Conservation (phyloP, 768 basidiomycete genomes). For the Russula ochroleuca region DNA sequence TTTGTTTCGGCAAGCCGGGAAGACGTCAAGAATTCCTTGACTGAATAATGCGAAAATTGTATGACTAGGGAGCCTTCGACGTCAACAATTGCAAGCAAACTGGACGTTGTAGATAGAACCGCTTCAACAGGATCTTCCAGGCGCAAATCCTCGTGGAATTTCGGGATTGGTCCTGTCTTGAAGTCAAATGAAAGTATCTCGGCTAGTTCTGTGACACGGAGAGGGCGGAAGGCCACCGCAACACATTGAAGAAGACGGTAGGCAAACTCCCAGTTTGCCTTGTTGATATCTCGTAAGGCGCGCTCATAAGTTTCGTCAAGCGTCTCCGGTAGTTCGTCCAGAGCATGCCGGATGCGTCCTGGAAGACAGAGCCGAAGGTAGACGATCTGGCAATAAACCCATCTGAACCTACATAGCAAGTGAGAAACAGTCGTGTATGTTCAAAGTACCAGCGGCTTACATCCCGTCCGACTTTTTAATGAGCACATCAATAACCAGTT, state of each 20-base stretch:
- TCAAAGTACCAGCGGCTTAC: background rate
- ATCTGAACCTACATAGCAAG: background rate
- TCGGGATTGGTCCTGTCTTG: background rate
- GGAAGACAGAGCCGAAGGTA: conserved; percentile 1
- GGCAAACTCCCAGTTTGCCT: background rate
- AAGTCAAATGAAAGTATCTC: conserved; percentile 4
- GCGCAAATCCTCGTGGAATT: background rate
- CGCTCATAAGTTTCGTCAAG: conserved; percentile 3
- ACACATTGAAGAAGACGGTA: conserved; percentile 5
- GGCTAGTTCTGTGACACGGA: background rate
- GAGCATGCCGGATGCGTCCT: background rate
- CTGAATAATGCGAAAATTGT: conserved; percentile 9
- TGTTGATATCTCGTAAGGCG: background rate
- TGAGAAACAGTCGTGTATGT: background rate
- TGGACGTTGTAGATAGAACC: background rate
- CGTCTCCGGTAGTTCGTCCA: background rate
- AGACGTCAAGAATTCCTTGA: conserved; percentile 7
- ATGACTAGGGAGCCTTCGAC: background rate
- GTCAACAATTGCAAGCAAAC: background rate
- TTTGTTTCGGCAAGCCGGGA: background rate
- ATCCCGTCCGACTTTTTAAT: background rate
- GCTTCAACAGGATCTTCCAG: background rate
- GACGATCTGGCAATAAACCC: background rate
- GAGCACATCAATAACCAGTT: background rate
- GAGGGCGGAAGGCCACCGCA: background rate